Evolutionary conservation across 768 basidiomycete species (phyloP).

Genomic region (Termitomyces eurrhizus): DNA sequence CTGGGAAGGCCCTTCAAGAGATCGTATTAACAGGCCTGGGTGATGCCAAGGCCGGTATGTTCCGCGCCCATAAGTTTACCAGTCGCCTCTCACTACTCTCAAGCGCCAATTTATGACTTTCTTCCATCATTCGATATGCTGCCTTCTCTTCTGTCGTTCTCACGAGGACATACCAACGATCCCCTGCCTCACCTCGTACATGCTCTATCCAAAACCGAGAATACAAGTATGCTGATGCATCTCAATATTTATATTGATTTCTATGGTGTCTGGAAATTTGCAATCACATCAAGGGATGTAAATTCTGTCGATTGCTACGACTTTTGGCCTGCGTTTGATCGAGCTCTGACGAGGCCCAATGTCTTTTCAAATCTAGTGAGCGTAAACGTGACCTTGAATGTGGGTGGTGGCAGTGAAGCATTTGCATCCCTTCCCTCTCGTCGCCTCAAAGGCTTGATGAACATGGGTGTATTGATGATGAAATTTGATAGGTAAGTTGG

Average conservation of each 20-base stretch:
- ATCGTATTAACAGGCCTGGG: neutral
- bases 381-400: neutral
- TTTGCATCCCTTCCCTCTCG: neutral
- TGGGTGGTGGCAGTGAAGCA: neutral
- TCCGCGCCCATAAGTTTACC: too few relatives aligned
- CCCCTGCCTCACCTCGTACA: neutral
- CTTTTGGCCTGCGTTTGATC: constrained; percentile 10
- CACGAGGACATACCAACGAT: neutral
- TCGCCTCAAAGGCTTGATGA: neutral
- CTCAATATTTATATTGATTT: constrained; percentile 11
- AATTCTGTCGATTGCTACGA: constrained; percentile 8
- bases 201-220: neutral
- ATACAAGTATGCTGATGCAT: neutral
- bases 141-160: neutral
- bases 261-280: constrained; percentile 14
- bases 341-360: constrained; percentile 2
- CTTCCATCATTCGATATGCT: neutral
- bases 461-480: neutral
- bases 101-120: neutral
- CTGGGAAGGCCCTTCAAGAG: neutral
- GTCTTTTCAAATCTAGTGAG: neutral
- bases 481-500: neutral
- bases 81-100: neutral
- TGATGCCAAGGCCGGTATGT: constrained; percentile 3
- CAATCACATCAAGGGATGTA: constrained; percentile 12